Base-by-base conservation (phyloP, 1,284 basidiomycete species). In the Ganoderma meredithae region DNA sequence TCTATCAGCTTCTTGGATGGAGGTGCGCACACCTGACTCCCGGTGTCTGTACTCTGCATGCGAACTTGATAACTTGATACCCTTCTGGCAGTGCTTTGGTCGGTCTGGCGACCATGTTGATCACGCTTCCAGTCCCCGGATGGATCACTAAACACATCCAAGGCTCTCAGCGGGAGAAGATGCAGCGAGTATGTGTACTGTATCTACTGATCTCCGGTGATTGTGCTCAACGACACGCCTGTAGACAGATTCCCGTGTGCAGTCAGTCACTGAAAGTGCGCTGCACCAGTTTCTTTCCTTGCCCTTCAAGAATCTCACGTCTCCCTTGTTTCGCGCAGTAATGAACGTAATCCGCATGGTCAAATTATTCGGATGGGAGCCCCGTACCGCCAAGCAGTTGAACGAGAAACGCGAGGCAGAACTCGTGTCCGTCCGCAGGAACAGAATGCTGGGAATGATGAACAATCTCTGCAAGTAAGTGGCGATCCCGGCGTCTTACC, bases 351-450 rank as follows among this genome's bases (percentile, higher is more conserved):
- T 84, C 22, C 80, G 86, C 49, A 87, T 88, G 69, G 62, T 74
- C 59, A 71, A 72, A n/a, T 59, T 66, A 36, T 70, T 71, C 44
- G 67, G 83, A 1, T 88, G 87, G 87, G 86, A 88, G 70, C 79
- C 78, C 13, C 81, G 82, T 68, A 82, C 86, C 67, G 80, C 82
- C 62, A 76, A 79, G 12, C 79, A 83, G 52, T 74, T 88, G 22
- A 77, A 80, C 2, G 80, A 80, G 64, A 86, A 85, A 80, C 79
- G 86, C 36, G 86, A 89, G 64, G 82, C 83, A 4, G 91, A 93
- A 78, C 77, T 93, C 15, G 69, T 72, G 0, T 84, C 79, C 74
- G 73, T 88, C 31, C 83, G 79, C 76, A 84, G 80, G 62, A 64
- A 44, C 65, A 66, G 72, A 43, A 41, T 70, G 33, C 64, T 71